Conservation (phyloP, 805 yeast genomes). For the Diddensiella caesifluorescens region DNA sequence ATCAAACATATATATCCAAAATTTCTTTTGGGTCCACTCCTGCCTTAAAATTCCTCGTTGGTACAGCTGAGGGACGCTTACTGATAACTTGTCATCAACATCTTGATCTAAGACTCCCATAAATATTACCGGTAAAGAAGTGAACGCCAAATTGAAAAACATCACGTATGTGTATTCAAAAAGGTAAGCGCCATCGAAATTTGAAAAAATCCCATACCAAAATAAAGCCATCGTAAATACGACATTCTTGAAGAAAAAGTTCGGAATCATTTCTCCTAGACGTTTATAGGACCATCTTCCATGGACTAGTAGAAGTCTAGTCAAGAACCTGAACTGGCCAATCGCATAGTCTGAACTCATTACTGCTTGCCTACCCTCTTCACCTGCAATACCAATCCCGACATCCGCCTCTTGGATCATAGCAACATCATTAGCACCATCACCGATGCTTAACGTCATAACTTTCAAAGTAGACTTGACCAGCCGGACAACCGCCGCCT, state of each 20-base stretch:
- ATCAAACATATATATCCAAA: conserved; percentile 60
- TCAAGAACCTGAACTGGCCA: conserved; percentile 70
- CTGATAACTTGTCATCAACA: conserved; percentile 59
- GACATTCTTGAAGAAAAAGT: conserved; percentile 74
- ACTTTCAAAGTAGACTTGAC: conserved; percentile 64
- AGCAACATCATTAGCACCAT: conserved; percentile 84
- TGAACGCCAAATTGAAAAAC: conserved; percentile 77
- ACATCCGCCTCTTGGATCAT: conserved; percentile 85
- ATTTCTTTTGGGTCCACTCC: conserved; percentile 60
- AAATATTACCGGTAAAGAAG: conserved; percentile 73
- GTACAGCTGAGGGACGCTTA: conserved; percentile 68
- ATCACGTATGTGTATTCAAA: conserved; percentile 74
- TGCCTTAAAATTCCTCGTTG: conserved; percentile 58
- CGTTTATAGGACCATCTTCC: conserved; percentile 80
- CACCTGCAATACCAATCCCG: conserved; percentile 85
- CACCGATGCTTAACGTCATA: conserved; percentile 80
- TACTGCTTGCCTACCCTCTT: conserved; percentile 81
- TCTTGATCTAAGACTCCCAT: conserved; percentile 76
- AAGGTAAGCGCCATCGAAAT: conserved; percentile 72
- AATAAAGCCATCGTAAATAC: conserved; percentile 69
- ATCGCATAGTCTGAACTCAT: conserved; percentile 83
- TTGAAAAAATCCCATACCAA: conserved; percentile 68
- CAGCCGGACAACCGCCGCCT: conserved; percentile 66
- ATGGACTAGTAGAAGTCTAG: conserved; percentile 64
- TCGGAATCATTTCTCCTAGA: conserved; percentile 73